Evolutionary conservation across 1,284 basidiomycete species (phyloP).

Genomic region (Papiliotrema flavescens): DNA sequence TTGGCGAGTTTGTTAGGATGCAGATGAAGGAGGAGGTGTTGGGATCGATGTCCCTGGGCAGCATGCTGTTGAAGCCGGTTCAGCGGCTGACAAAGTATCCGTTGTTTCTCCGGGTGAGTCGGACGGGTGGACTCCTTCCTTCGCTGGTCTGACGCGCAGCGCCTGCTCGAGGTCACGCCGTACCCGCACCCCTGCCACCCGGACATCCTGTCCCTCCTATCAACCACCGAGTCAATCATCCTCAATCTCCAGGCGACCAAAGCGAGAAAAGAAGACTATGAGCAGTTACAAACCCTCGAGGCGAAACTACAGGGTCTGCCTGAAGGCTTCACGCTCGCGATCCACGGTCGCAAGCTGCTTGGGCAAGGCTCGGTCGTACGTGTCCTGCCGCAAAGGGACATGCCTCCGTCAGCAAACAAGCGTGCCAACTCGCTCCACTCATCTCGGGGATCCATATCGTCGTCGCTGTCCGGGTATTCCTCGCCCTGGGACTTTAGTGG

Average conservation of each 20-base stretch:
- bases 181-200: conserved; percentile 65
- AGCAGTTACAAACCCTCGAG: conserved; percentile 62
- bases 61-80: conserved; percentile 70
- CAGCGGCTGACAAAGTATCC: conserved; percentile 69
- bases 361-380: conserved; percentile 60
- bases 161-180: conserved; percentile 65
- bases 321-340: conserved; percentile 56
- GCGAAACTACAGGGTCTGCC: conserved; percentile 62
- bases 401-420: conserved; percentile 14
- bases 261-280: conserved; percentile 75
- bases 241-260: conserved; percentile 77
- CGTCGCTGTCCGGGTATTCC: conserved; percentile 19
- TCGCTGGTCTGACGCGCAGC: conserved; percentile 45
- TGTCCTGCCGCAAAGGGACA: conserved; percentile 34
- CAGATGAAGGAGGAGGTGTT: conserved; percentile 68
- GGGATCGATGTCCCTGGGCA: conserved; percentile 61
- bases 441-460: conserved; percentile 25
- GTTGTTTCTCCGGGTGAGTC: conserved; percentile 66
- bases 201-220: conserved; percentile 62
- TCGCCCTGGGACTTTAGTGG: conserved; percentile 30
- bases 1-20: conserved; percentile 77
- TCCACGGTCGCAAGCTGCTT: conserved; percentile 67
- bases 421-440: conserved; percentile 22
- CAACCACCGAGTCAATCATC: conserved; percentile 65
- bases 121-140: no score